A percentile compares a stretch with the other conserved stretches of the same genome.
Evolutionary conservation across 257 asterid genomes (phyloP).

Genomic region (Verbascum thapsus): DNA sequence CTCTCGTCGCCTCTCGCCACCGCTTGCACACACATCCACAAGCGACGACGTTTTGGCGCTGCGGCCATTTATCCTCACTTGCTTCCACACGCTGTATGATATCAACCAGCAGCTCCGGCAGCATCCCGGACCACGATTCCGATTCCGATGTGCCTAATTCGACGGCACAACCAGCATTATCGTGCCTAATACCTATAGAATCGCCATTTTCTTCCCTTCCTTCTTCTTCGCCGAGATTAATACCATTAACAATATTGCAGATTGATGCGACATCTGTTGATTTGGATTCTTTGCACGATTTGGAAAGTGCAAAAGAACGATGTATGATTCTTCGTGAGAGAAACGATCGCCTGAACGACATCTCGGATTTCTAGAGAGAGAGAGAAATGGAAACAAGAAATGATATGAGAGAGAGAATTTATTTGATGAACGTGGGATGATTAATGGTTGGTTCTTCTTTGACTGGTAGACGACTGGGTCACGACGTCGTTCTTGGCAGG

Average conservation of each 20-base stretch:
- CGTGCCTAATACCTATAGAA: constrained; percentile 19
- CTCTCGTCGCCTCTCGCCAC: constrained; percentile 59
- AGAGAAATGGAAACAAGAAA: background rate
- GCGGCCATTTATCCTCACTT: constrained; percentile 71
- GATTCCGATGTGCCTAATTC: constrained; percentile 22
- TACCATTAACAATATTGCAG: background rate
- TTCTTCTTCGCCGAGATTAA: constrained; percentile 20
- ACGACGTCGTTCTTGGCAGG: constrained; percentile 2
- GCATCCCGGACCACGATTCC: constrained; percentile 64
- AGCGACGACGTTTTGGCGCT: constrained; percentile 72
- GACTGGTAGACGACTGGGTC: constrained; percentile 15
- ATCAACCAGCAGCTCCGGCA: constrained; percentile 77
- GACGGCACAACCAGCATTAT: constrained; percentile 28
- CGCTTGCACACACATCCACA: constrained; percentile 66
- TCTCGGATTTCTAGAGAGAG: constrained; percentile 32
- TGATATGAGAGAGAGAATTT: background rate
- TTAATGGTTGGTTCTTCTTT: constrained; percentile 2
- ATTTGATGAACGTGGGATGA: background rate
- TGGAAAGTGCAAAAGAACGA: constrained; percentile 49
- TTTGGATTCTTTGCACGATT: constrained; percentile 44
- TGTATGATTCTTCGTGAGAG: constrained; percentile 61
- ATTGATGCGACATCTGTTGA: constrained; percentile 25
- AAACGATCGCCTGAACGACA: constrained; percentile 65
- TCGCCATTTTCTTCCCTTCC: constrained; percentile 25
- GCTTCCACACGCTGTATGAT: constrained; percentile 77